A percentile compares a stretch with the other conserved stretches of the same genome.
Conservation (phyloP, 2,329 filamentous ascomycete species). For the Nothopassalora personata region DNA sequence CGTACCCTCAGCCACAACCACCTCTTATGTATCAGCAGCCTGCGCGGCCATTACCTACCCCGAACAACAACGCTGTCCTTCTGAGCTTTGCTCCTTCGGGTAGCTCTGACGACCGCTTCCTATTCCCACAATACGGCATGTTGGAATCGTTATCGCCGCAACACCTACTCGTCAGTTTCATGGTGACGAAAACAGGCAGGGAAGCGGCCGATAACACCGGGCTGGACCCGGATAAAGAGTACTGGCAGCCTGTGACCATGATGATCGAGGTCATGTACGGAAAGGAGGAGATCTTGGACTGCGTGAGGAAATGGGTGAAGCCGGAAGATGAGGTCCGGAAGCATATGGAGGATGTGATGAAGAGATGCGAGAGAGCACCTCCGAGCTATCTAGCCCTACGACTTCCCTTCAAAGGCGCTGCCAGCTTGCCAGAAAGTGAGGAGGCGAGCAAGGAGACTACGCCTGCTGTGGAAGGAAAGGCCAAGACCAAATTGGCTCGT, state of each 20-base stretch:
- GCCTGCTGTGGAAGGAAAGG: slow-evolving; percentile 18
- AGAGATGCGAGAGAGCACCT: slow-evolving; percentile 51
- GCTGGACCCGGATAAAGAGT: slow-evolving; percentile 51
- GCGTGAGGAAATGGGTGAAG: slow-evolving; percentile 53
- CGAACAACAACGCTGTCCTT: slow-evolving; percentile 59
- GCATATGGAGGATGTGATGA: slow-evolving; percentile 55
- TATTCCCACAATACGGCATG: slow-evolving; percentile 74
- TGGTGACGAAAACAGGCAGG: slow-evolving; percentile 69
- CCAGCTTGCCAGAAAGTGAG: slow-evolving; percentile 13
- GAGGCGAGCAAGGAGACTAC: slow-evolving; percentile 26
- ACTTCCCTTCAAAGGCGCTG: slow-evolving; percentile 40
- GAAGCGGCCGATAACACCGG: slow-evolving; percentile 39
- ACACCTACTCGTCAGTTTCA: slow-evolving; percentile 67
- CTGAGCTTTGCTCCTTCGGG: slow-evolving; percentile 56
- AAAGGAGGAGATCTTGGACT: slow-evolving; percentile 49
- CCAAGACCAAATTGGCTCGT: slow-evolving; percentile 10
- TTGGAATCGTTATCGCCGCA: slow-evolving; percentile 56
- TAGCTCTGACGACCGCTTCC: slow-evolving; percentile 66
- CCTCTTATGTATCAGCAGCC: slow-evolving; percentile 14
- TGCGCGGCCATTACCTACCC: slow-evolving; percentile 12
- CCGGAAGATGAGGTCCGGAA: slow-evolving; percentile 48
- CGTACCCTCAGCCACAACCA: slow-evolving; percentile 10
- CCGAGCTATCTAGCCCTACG: slow-evolving; percentile 52
- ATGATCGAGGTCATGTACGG: slow-evolving; percentile 51
- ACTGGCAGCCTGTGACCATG: slow-evolving; percentile 68